Conservation (phyloP, 2,329 filamentous ascomycete genomes). For the Xylariaceae sp. region DNA sequence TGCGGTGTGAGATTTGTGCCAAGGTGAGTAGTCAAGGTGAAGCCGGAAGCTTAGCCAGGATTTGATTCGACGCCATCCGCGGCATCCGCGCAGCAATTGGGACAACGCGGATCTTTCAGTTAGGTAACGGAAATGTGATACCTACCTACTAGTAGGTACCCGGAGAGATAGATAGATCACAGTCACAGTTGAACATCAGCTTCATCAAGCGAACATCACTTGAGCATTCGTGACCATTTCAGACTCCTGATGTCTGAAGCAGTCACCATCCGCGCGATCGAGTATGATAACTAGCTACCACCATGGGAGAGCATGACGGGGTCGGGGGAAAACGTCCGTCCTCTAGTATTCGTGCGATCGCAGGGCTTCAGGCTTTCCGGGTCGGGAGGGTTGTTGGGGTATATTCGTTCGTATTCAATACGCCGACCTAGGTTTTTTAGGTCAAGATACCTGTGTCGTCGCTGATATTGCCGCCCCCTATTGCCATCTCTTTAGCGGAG, state of each 20-base stretch:
- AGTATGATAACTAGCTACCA: neutral
- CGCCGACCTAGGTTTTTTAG: too few relatives aligned
- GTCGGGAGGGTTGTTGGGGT: neutral
- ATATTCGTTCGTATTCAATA: too few relatives aligned
- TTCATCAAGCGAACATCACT: neutral
- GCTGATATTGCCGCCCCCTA: too few relatives aligned
- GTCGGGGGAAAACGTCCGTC: neutral
- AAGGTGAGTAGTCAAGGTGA: slow-evolving; percentile 23
- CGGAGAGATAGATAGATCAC: neutral
- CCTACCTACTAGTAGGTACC: too few relatives aligned
- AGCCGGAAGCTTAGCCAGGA: neutral
- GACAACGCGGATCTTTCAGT: neutral
- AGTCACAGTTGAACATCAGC: neutral
- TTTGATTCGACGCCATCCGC: slow-evolving; percentile 9
- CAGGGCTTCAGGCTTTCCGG: neutral
- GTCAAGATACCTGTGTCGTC: too few relatives aligned
- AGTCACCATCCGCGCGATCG: neutral
- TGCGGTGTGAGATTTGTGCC: slow-evolving; percentile 24
- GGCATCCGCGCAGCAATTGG: slow-evolving; percentile 9
- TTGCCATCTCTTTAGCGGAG: too few relatives aligned
- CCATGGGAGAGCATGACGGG: neutral
- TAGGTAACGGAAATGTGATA: neutral
- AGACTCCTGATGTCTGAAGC: neutral
- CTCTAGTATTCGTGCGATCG: neutral
- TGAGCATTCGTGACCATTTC: neutral